Conservation (phyloP, 805 yeast species). For the Candida dajiaensis region DNA sequence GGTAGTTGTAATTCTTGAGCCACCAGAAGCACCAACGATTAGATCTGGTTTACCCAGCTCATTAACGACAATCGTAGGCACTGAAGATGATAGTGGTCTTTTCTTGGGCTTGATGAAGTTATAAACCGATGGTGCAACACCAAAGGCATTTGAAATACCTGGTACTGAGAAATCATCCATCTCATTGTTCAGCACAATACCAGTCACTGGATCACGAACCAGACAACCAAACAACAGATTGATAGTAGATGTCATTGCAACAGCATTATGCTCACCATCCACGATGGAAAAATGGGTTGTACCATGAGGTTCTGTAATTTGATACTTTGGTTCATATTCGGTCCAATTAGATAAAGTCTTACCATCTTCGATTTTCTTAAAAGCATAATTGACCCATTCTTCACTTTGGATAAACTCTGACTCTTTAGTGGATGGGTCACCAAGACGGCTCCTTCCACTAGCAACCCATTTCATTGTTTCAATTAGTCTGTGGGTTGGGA, state of each 20-base stretch:
- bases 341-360: conserved; percentile 60
- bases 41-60: conserved; percentile 48
- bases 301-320: conserved; percentile 77
- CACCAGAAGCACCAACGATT: conserved; percentile 92
- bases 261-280: conserved; percentile 71
- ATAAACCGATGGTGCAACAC: conserved; percentile 71
- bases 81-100: conserved; percentile 79
- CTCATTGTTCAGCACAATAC: conserved; percentile 78
- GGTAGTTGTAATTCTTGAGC: conserved; percentile 78
- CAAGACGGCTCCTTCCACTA: conserved; percentile 77
- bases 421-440: conserved; percentile 51
- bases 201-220: conserved; percentile 77
- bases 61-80: conserved; percentile 64
- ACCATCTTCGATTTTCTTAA: conserved; percentile 44
- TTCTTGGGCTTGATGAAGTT: conserved; percentile 72
- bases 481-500: conserved; percentile 58
- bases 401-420: conserved; percentile 30
- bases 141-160: conserved; percentile 64
- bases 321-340: conserved; percentile 75
- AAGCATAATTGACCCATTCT: conserved; percentile 51
- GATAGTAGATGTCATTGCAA: conserved; percentile 83
- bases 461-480: conserved; percentile 96
- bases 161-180: conserved; percentile 94
- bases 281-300: conserved; percentile 83
- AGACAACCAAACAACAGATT: conserved; percentile 79